Percentiles rank a stretch among this genome's conserved stretches.
Conservation (phyloP, 306 rosid genomes). For the Mimosa bimucronata region DNA sequence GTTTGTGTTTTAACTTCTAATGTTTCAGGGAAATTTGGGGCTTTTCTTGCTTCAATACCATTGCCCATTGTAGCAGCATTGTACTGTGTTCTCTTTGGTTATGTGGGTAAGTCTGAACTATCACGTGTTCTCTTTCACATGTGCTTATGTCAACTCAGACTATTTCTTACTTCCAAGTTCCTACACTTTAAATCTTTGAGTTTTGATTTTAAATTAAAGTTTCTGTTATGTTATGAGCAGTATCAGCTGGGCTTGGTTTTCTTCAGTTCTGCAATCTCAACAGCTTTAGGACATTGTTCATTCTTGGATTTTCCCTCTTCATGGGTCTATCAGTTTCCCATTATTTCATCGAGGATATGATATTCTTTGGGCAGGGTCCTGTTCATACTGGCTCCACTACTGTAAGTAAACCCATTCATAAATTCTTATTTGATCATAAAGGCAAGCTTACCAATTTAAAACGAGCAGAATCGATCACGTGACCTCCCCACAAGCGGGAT, state of each 20-base stretch:
- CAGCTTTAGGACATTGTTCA: constrained; percentile 74
- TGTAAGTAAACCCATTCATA: constrained; percentile 45
- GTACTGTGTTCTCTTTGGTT: constrained; percentile 83
- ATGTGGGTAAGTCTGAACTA: constrained; percentile 63
- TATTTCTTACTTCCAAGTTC: not conserved
- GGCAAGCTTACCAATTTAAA: not conserved
- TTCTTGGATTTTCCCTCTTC: constrained; percentile 81
- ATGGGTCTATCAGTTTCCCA: constrained; percentile 82
- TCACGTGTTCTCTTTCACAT: not conserved
- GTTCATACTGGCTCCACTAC: constrained; percentile 61
- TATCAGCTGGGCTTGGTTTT: constrained; percentile 67
- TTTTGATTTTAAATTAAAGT: constrained; percentile 11
- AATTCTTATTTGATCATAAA: not conserved
- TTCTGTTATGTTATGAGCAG: constrained; percentile 52
- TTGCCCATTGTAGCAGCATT: constrained; percentile 78
- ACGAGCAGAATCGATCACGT: not conserved
- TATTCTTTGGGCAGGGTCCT: constrained; percentile 63
- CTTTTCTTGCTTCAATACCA: constrained; percentile 90
- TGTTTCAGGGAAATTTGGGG: constrained; percentile 85
- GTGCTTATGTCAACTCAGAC: not conserved
- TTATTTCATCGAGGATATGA: constrained; percentile 59
- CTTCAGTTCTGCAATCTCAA: constrained; percentile 90
- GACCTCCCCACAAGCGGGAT: not conserved
- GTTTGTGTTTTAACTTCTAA: constrained; percentile 36
- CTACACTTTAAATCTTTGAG: not conserved